These are phyloP conservation scores for Phytophthora tentaculata DNA, from an alignment of 352 stramenopile genomes.

Conservation along the genomic window DNA sequence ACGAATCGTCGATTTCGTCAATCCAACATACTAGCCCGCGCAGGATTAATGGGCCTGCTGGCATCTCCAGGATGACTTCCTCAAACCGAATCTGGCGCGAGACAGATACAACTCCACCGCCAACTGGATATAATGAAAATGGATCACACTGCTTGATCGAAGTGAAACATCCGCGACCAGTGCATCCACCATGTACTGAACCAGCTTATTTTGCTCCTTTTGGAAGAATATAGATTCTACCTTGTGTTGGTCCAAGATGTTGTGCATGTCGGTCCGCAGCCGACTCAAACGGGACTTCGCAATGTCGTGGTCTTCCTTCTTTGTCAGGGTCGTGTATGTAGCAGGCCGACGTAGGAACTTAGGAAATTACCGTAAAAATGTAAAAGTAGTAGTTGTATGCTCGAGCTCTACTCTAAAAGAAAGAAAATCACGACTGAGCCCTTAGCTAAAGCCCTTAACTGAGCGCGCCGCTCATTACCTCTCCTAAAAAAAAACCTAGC, in stretches of 20 bases:
- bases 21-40: background rate
- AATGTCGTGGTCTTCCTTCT: too few species aligned
- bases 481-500: too few species aligned
- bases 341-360: too few species aligned
- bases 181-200: background rate
- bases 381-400: too few species aligned
- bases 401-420: too few species aligned
- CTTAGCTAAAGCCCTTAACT: too few species aligned
- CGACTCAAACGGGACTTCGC: too few species aligned
- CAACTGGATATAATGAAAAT: background rate
- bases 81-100: background rate
- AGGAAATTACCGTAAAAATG: too few species aligned
- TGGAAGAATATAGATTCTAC: conserved; percentile 5
- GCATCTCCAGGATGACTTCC: background rate
- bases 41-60: conserved; percentile 1
- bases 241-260: conserved; percentile 14
- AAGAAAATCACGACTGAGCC: too few species aligned
- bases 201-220: conserved; percentile 1
- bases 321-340: too few species aligned
- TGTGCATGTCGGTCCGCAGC: conserved; percentile 9
- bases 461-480: too few species aligned
- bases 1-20: background rate
- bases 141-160: background rate
- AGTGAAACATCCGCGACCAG: background rate
- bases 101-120: background rate